Evolutionary conservation across 1,139 yeast genomes (phyloP), one percentile per base, ranked within the genome.

Genomic region (Suhomyces anneliseae): DNA sequence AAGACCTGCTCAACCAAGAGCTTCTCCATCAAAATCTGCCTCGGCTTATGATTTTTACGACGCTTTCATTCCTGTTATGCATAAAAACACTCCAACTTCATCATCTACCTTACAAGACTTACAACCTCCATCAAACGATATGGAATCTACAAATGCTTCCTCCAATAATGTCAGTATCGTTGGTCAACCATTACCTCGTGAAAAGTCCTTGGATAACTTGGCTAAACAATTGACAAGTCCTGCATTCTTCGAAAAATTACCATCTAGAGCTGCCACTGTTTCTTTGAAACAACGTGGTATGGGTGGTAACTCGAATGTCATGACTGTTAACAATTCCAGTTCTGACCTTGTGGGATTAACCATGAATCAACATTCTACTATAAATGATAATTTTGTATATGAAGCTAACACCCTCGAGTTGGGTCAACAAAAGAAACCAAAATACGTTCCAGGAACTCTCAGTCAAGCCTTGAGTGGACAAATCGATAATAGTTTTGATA

Each of bases 31-130:
- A 26, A 59, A 56, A 36, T 54, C 64, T 8, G 61, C 65, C 15
- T 65, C 74, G 11, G 59, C 73, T 15, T 74, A 72, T 56, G 78
- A 72, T 48, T 74, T 74, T 52, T 75, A 74, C 57, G 78, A 75
- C 44, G 52, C 72, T 4, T 66, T 75, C 48, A 74, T 75, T 44
- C 79, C 79, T 6, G 68, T 74, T 8, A 51, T 73, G 40, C 45
- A 36, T 29, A 11, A 14, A 8, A 34, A 43, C 29, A 35, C 11
- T 32, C 43, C 34, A 26, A 36, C 31, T 38, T 38, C 46, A 8
- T 27, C 45, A 27, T 15, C 45, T 39, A 38, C 14, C 47, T 36
- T 36, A 36, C 38, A 36, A 27, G 44, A 41, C 24, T 32, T 27
- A 11, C 42, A 32, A 7, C 26, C 46, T n/a, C 39, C 43, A 1